Conservation (phyloP, 192 early-diverging fungal genomes). For the Coemansia sp. region DNA sequence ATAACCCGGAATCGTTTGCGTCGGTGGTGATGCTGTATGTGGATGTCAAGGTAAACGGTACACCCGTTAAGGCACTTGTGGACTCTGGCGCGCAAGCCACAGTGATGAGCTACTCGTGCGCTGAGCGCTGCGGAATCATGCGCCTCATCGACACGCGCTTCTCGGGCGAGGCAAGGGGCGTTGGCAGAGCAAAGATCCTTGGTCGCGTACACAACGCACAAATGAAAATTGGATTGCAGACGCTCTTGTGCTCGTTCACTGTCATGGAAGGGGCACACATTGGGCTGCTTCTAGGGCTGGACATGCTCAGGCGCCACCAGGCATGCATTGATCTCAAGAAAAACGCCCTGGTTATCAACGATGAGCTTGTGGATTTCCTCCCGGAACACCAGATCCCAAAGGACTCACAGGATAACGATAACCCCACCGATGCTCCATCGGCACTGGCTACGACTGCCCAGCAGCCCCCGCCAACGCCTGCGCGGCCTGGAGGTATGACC, state of each 20-base stretch:
- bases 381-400: slow-evolving; percentile 90
- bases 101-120: slow-evolving; percentile 74
- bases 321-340: slow-evolving; percentile 88
- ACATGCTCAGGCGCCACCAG: slow-evolving; percentile 92
- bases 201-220: slow-evolving; percentile 91
- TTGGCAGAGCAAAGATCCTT: slow-evolving; percentile 94
- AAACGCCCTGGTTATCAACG: slow-evolving; percentile 79
- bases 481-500: slow-evolving; percentile 4
- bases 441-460: slow-evolving; percentile 10
- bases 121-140: slow-evolving; percentile 80
- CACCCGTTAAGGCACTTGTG: slow-evolving; percentile 87
- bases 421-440: slow-evolving; percentile 14
- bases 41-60: slow-evolving; percentile 84
- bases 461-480: slow-evolving; percentile 5
- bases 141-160: slow-evolving; percentile 87
- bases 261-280: slow-evolving; percentile 92
- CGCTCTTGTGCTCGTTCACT: slow-evolving; percentile 85
- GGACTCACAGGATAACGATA: slow-evolving; percentile 37
- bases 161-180: slow-evolving; percentile 86
- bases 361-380: slow-evolving; percentile 79
- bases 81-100: slow-evolving; percentile 97
- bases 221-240: slow-evolving; percentile 77
- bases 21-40: slow-evolving; percentile 92
- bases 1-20: slow-evolving; percentile 94
- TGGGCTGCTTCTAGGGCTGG: slow-evolving; percentile 90